Conservation (phyloP, 139 green algal genomes). For the Chlorella vulgaris region DNA sequence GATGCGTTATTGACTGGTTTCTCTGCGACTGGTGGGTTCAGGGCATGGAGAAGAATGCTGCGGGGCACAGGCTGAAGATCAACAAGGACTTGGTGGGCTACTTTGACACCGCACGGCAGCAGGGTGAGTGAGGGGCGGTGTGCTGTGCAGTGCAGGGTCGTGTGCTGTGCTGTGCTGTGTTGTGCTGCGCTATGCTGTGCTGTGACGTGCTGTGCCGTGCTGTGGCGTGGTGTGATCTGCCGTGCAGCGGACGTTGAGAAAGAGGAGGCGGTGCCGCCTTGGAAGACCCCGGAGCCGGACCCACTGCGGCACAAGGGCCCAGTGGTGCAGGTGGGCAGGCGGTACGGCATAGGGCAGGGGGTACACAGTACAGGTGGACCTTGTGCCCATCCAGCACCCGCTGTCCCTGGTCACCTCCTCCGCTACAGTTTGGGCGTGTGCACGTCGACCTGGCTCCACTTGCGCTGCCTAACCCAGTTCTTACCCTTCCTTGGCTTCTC, state of each 20-base stretch:
- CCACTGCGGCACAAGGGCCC: slow-evolving; percentile 47
- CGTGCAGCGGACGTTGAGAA: slow-evolving; percentile 42
- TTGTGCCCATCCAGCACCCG: too few species aligned
- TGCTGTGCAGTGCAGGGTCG: background rate
- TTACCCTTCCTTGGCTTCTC: background rate
- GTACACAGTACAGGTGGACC: too few species aligned
- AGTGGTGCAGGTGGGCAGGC: slow-evolving; percentile 43
- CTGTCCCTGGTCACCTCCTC: too few species aligned
- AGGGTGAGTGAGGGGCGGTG: slow-evolving; percentile 2
- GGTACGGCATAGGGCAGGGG: background rate
- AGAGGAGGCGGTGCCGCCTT: slow-evolving; percentile 35
- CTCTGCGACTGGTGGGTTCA: too few species aligned
- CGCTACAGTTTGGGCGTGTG: too few species aligned
- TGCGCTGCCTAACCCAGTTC: too few species aligned
- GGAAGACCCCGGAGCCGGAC: slow-evolving; percentile 50
- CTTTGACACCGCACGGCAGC: slow-evolving; percentile 12
- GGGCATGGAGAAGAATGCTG: slow-evolving; percentile 60
- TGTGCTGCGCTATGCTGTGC: too few species aligned
- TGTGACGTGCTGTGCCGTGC: too few species aligned
- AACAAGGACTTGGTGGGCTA: slow-evolving; percentile 48
- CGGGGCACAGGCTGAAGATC: slow-evolving; percentile 57
- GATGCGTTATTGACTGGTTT: too few species aligned
- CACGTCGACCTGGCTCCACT: too few species aligned
- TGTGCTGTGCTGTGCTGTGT: too few species aligned
- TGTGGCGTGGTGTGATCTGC: too few species aligned